These are phyloP conservation scores for Diaporthe eres DNA, from an alignment of 2,329 filamentous ascomycete species.

Conservation along the genomic window DNA sequence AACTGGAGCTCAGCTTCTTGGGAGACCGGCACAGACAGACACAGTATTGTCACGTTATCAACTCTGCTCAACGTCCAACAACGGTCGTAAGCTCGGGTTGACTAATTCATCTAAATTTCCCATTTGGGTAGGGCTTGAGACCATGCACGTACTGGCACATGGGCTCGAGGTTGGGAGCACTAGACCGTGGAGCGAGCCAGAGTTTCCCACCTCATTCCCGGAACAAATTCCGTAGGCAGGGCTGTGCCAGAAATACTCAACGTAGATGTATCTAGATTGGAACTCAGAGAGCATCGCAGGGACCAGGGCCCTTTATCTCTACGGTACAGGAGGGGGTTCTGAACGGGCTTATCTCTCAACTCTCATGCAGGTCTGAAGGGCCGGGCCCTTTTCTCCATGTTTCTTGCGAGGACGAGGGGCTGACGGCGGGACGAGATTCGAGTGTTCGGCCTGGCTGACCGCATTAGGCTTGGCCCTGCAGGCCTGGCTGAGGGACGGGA, in stretches of 20 bases:
- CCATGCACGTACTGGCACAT: slow-evolving; percentile 23
- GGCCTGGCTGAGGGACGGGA: slow-evolving; percentile 15
- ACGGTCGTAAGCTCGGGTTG: background rate
- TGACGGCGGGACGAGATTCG: slow-evolving; percentile 7
- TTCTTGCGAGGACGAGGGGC: background rate
- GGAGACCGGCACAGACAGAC: background rate
- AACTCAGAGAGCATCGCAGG: background rate
- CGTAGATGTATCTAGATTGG: background rate
- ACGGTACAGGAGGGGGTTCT: no score
- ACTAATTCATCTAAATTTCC: background rate
- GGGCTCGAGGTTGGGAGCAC: slow-evolving; percentile 9
- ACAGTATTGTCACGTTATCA: background rate
- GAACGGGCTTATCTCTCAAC: slow-evolving; percentile 5
- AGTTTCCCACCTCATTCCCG: slow-evolving; percentile 7
- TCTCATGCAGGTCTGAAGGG: slow-evolving; percentile 15
- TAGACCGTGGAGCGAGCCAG: background rate
- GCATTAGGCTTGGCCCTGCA: slow-evolving; percentile 21
- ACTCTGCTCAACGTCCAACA: background rate
- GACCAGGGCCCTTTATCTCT: background rate
- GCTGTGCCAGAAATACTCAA: slow-evolving; percentile 2
- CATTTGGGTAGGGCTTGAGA: slow-evolving; percentile 27
- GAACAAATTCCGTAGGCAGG: slow-evolving; percentile 21
- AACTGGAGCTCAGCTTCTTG: background rate
- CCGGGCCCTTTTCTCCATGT: background rate
- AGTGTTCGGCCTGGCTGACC: slow-evolving; percentile 17